Base-by-base conservation (phyloP, 495 filamentous ascomycete species). In the Aspergillus sparsus region DNA sequence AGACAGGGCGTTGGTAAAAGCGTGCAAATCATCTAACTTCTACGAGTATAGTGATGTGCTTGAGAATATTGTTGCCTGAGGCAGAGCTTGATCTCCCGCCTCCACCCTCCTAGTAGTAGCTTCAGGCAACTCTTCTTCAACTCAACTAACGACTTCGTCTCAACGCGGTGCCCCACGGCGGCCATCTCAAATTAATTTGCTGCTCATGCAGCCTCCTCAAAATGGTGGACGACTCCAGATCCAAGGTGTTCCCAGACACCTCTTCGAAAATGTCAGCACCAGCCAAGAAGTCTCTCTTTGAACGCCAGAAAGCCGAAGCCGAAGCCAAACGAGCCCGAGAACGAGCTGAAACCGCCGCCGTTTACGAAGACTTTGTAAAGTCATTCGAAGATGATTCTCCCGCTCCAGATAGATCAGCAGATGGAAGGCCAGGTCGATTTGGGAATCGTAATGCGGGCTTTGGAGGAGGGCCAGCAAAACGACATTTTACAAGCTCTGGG, bases 291-390 rank as follows among this genome's bases (percentile, higher is more conserved):
- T 95, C 92, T 11, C 83, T 91, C 35, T 98, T 96, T 75, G 93
- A 98, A 74, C 87, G 88, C 56, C 90, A 94, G 65, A 94, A 93
- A 77, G 90, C 90, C 41, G 93, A 96, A 70, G 92, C 90, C 35
- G 91, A 97, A 78, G 93, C 91, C 13, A 98, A 97, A 74, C 88
- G 90, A 36, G 82, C 84, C 64, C 83, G 91, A 57, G 93, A 96
- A 73, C 88, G 88, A 69, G 90, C 87, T 60, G 93, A 97, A 72
- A 96, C 90, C 16, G 91, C 89, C 36, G 93, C 93, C 8, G 93
- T 91, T 12, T 90, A 91, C 69, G 86, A 95, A 59, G 90, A 93
- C 62, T 97, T 96, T 69, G 86, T 94, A 60, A 93, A 94, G 67
- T 91, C 87, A 27, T 96, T 97, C 63, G 90, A 90, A 41, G 86